Evolutionary conservation across 1,284 basidiomycete species (phyloP).

Genomic region (Trametes pubescens): DNA sequence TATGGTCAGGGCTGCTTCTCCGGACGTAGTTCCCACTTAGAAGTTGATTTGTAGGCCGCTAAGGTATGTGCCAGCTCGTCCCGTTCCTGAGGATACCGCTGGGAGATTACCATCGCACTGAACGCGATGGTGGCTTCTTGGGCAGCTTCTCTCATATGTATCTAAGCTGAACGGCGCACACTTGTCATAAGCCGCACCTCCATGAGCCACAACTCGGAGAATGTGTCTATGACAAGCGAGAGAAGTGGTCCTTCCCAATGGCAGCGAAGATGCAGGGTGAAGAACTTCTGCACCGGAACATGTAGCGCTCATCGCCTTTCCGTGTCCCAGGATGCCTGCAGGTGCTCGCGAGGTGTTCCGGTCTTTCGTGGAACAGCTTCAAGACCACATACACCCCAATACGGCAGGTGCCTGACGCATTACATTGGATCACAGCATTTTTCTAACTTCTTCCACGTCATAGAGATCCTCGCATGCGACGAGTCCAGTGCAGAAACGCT

Average conservation of each 20-base stretch:
- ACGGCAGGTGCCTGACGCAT: constrained; percentile 16
- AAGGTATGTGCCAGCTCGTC: background rate
- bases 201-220: too few species aligned
- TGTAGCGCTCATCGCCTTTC: too few species aligned
- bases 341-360: constrained; percentile 13
- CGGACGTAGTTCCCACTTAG: constrained; percentile 2
- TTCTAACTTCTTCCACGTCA: constrained; percentile 4
- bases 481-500: constrained; percentile 11
- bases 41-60: constrained; percentile 11
- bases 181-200: too few species aligned
- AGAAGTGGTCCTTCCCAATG: too few species aligned
- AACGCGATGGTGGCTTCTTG: background rate
- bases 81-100: background rate
- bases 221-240: too few species aligned
- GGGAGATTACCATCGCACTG: background rate
- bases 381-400: constrained; percentile 10
- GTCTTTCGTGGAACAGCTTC: constrained; percentile 11
- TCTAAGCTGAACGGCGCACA: background rate
- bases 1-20: constrained; percentile 17
- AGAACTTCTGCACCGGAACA: background rate
- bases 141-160: too few species aligned
- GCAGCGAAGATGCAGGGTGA: background rate
- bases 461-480: constrained; percentile 28
- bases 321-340: constrained; percentile 15
- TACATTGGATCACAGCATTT: background rate